These are phyloP conservation scores for Deinandra increscens DNA, from an alignment of 129 eudicot species.

Conservation along the genomic window DNA sequence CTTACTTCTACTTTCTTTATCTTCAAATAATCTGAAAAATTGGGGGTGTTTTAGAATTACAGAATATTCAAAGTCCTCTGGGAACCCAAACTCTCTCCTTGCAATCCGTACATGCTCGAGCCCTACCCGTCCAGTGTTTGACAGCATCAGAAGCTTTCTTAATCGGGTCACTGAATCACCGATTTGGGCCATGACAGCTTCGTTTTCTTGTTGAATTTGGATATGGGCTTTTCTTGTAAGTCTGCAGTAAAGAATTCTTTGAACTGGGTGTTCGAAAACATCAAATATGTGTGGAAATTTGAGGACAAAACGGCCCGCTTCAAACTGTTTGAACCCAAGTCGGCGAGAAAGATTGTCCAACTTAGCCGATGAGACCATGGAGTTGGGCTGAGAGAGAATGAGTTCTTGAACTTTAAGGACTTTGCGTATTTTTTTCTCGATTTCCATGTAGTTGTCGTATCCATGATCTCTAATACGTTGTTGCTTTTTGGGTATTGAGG, in stretches of 20 bases:
- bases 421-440: constrained; percentile 82
- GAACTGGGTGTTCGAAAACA: constrained; percentile 91
- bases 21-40: constrained; percentile 74
- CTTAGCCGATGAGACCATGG: constrained; percentile 64
- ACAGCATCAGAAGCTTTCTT: constrained; percentile 71
- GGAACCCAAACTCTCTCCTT: constrained; percentile 75
- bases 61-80: constrained; percentile 78
- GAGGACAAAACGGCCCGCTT: constrained; percentile 70
- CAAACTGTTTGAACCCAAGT: constrained; percentile 69
- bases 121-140: constrained; percentile 62
- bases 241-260: constrained; percentile 75
- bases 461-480: constrained; percentile 79
- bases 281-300: constrained; percentile 85
- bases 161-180: constrained; percentile 58
- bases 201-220: constrained; percentile 78
- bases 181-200: constrained; percentile 63
- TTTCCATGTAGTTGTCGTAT: constrained; percentile 84
- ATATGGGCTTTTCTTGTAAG: constrained; percentile 58
- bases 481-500: constrained; percentile 78
- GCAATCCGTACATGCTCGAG: constrained; percentile 82
- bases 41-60: constrained; percentile 69
- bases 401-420: constrained; percentile 74
- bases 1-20: constrained; percentile 65
- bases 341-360: constrained; percentile 68
- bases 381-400: constrained; percentile 65